Base-by-base conservation (phyloP, 768 basidiomycete species). In the Termitomyces sp. region DNA sequence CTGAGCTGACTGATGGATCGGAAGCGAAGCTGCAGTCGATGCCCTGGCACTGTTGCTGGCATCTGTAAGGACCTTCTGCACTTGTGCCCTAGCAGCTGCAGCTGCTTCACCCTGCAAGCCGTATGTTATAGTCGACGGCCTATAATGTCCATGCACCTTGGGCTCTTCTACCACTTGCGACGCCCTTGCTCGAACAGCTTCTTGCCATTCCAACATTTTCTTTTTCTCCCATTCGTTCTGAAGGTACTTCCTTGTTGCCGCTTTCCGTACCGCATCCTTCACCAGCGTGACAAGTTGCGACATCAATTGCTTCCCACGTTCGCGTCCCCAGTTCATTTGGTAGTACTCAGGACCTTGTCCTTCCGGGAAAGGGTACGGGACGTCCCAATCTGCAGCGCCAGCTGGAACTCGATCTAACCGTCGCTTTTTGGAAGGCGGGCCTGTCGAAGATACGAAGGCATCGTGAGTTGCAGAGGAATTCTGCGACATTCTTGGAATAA, bases 351-450 rank as follows among this genome's bases (percentile, higher is more conserved):
- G 88, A 2, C 87, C 91, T 62, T 93, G 86, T 30, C 88, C 91
- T 48, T 78, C 73, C 40, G 69, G 71, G 61, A 92, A 92, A 6
- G 91, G 91, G 68, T 86, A 92, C 0, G 91, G 91, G 0, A 92
- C 82, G 63, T 91, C 89, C 91, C 91, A 93, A 65, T 91, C 89
- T 1, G 70, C 78, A 1, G 91, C 91, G 12, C 91, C 91, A 22
- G 91, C 91, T 34, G 91, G 91, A 14, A 93, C 89, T 9, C 75
- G 72, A 56, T 76, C 77, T 14, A 91, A 73, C 63, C 82, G 88
- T 30, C 89, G 80, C 59, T 82, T 84, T 71, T 89, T 91, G 6
- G 76, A 65, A 14, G 65, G 62, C 8, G 77, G 68, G n/a, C 56
- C 53, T 27, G 46, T 56, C 14, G 57, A 55, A n/a, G 53, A 36